phyloP scores from a whole-genome alignment of 2,329 filamentous ascomycete species.

The Ceratocystis smalleyi region DNA sequence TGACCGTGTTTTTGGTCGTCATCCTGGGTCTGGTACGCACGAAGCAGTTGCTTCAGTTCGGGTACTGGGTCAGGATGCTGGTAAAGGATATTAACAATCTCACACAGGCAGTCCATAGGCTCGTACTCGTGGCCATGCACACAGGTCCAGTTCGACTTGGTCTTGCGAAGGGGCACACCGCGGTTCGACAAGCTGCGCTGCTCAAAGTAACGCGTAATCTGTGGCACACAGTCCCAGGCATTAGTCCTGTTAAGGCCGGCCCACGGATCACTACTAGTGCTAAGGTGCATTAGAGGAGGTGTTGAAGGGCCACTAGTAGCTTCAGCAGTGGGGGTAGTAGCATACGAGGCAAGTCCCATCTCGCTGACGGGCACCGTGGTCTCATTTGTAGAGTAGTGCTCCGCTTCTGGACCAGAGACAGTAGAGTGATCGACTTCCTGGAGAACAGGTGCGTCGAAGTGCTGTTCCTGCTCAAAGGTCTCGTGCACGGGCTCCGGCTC shows the following conservation, averaged over 20 bases:
- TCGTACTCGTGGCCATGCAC: conserved; percentile 37
- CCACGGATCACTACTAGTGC: conserved; percentile 47
- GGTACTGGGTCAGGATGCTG: conserved; percentile 55
- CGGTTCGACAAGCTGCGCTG: conserved; percentile 22
- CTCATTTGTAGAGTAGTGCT: conserved; percentile 3
- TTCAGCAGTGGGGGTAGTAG: conserved; percentile 22
- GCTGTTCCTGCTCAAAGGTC: background rate
- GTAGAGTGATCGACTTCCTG: background rate
- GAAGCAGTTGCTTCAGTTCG: conserved; percentile 52
- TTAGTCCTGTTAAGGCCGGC: conserved; percentile 60
- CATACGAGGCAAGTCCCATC: conserved; percentile 23
- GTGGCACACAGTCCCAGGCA: conserved; percentile 83
- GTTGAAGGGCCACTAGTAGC: conserved; percentile 31
- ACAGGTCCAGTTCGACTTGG: conserved; percentile 78
- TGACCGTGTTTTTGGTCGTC: background rate
- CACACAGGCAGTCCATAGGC: conserved; percentile 38
- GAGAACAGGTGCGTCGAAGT: background rate
- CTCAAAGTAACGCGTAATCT: conserved; percentile 78
- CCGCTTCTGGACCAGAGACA: background rate
- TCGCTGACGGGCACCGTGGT: conserved; percentile 1
- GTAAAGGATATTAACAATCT: conserved; percentile 38
- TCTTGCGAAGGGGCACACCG: background rate
- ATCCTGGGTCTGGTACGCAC: conserved; percentile 37
- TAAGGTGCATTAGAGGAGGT: conserved; percentile 27
- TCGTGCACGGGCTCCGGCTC: background rate